phyloP scores from a whole-genome alignment of 2,329 filamentous ascomycete species.

The Colletotrichum lindemuthianum region DNA sequence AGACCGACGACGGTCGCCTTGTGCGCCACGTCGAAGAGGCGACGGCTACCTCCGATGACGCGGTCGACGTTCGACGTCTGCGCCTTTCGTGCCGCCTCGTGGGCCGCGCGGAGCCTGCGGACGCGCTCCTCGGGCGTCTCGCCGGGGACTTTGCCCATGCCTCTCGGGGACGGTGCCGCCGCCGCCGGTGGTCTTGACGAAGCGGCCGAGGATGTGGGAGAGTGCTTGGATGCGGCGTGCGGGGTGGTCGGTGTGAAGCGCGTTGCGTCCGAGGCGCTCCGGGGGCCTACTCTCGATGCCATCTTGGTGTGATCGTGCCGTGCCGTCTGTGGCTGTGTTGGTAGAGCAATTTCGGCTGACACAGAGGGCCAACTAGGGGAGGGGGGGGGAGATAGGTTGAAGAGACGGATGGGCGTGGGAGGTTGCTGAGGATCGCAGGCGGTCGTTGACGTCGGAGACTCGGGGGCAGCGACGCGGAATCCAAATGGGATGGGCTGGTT shows the following conservation, averaged over 20 bases:
- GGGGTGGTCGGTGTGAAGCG: conserved; percentile 67
- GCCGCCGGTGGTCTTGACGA: conserved; percentile 30
- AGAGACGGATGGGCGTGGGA: background rate
- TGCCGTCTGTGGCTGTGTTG: too few species aligned
- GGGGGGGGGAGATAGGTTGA: too few species aligned
- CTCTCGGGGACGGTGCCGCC: conserved; percentile 20
- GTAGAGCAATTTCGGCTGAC: too few species aligned
- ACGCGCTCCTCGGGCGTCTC: conserved; percentile 79
- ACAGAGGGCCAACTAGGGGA: too few species aligned
- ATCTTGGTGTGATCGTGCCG: conserved; percentile 40
- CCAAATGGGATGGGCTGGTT: conserved; percentile 16
- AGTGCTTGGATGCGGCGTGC: conserved; percentile 74
- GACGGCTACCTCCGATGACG: conserved; percentile 58
- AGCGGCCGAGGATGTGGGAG: conserved; percentile 46
- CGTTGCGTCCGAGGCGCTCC: conserved; percentile 82
- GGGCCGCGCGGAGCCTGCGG: conserved; percentile 72
- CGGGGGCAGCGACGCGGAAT: conserved; percentile 12
- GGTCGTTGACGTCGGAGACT: conserved; percentile 3
- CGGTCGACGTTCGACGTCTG: conserved; percentile 63
- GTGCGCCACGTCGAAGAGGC: conserved; percentile 66
- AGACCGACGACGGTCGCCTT: conserved; percentile 64
- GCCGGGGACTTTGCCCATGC: conserved; percentile 36
- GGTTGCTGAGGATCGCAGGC: too few species aligned
- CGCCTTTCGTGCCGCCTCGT: conserved; percentile 72
- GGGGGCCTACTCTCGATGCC: conserved; percentile 61